Evolutionary conservation across 2,329 filamentous ascomycete species (phyloP), one percentile per base, ranked within the genome.

Genomic region (Talaromyces piceae): DNA sequence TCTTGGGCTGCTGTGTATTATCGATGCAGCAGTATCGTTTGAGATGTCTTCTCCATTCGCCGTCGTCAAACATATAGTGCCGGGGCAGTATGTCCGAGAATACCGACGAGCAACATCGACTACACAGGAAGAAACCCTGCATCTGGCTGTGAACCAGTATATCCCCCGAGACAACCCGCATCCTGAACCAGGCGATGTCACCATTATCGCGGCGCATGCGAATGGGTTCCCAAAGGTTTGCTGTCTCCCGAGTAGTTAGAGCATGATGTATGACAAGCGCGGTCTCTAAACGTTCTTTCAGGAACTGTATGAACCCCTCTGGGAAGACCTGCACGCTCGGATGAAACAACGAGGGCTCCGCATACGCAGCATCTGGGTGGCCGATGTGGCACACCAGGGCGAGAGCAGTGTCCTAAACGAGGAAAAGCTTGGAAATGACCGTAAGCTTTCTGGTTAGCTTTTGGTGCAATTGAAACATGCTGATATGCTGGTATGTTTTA

Each of bases 271-370:
- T 1, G 18, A 41, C 6, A 13, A 46, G 41, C 6, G 4, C 18
- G 18, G 4, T 20, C 8, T 31, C 13, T 47, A 45, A 39, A 44
- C 20, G 18, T 1, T 30, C 12, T 25, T 7, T 5, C 56, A 90
- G 86, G 91, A 97, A 74, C 71, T 96, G 2, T 96, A 96, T 64
- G 91, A 96, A 62, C 87, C 91, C 0, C 73, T 96, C 0, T 96
- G 90, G 87, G 88, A 91, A 53, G 88, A 95, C 47, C 73, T 96
- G 1, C 74, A 87, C 58, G 69, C 75, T 16, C 72, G 76, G 16
- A 73, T 83, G 5, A 77, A 78, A 57, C 64, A 69, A 12, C 73
- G 77, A 51, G 83, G 82, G 16, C 80, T 94, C 59, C 76, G 78
- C 2, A 88, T 97, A 60, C 81, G 88, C 52, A 77, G 80, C 55